These are phyloP conservation scores for Drechslera avenae DNA, from an alignment of 2,329 filamentous ascomycete species.

Conservation along the genomic window DNA sequence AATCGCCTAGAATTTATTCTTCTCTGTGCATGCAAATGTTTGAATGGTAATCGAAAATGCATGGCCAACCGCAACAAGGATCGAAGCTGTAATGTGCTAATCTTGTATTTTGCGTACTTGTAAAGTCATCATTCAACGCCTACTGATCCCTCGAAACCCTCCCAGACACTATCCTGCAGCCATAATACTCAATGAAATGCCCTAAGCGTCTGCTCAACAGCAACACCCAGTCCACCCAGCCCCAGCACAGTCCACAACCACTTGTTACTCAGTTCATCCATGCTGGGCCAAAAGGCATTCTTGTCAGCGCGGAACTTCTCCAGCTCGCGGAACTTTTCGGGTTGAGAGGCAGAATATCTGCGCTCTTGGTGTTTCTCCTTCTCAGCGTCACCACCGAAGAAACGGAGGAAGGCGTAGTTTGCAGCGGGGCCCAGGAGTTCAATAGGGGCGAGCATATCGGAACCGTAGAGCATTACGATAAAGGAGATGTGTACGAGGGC, in stretches of 20 bases:
- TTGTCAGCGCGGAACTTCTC: conserved; percentile 59
- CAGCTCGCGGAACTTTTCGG: conserved; percentile 60
- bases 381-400: conserved; percentile 61
- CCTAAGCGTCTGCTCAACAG: conserved; percentile 52
- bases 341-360: conserved; percentile 58
- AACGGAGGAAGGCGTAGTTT: conserved; percentile 65
- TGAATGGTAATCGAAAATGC: no score
- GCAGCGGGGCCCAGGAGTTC: conserved; percentile 61
- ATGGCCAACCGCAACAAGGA: no score
- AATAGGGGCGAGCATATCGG: conserved; percentile 60
- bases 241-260: conserved; percentile 62
- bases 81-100: background rate
- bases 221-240: conserved; percentile 56
- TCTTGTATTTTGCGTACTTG: background rate
- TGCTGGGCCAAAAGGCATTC: conserved; percentile 65
- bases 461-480: conserved; percentile 61
- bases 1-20: no score
- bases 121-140: background rate
- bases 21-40: no score
- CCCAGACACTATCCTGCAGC: background rate
- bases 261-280: conserved; percentile 58
- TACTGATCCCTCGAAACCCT: background rate
- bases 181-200: conserved; percentile 31
- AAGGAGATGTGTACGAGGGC: conserved; percentile 64
- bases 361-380: conserved; percentile 60